A percentile compares a stretch with the other conserved stretches of the same genome.
Conservation (phyloP, 441 rosid species). For the Aleurites moluccanus region DNA sequence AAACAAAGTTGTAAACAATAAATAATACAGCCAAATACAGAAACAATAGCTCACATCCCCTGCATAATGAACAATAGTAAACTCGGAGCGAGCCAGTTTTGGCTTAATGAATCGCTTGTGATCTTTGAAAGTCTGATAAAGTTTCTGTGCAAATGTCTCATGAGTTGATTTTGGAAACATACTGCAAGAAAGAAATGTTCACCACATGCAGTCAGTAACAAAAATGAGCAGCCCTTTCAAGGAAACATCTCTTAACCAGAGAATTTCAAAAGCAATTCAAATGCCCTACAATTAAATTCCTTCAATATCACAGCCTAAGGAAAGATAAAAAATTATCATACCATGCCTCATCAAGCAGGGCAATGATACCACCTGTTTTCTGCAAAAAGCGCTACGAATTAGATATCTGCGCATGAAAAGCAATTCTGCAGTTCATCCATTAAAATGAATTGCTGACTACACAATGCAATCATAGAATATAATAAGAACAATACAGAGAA, state of each 20-base stretch:
- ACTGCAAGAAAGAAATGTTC: conserved; percentile 45
- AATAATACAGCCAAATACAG: conserved; percentile 7
- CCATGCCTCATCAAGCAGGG: conserved; percentile 98
- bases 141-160: conserved; percentile 77
- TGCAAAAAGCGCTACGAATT: conserved; percentile 43
- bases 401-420: conserved; percentile 4
- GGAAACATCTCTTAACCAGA: conserved; percentile 32
- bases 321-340: conserved; percentile 36
- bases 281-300: conserved; percentile 27
- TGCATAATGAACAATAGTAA: conserved; percentile 87
- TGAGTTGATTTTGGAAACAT: conserved; percentile 96
- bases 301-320: conserved; percentile 21
- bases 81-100: conserved; percentile 84
- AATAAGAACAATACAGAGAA: not conserved
- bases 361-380: conserved; percentile 92
- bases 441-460: not conserved
- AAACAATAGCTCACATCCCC: conserved; percentile 66
- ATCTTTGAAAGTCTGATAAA: conserved; percentile 60
- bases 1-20: conserved; percentile 22
- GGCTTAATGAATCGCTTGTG: conserved; percentile 73
- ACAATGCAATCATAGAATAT: not conserved
- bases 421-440: conserved; percentile 1
- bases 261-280: conserved; percentile 28
- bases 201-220: conserved; percentile 22
- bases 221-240: conserved; percentile 12